A percentile compares a stretch with the other conserved stretches of the same genome.
phyloP scores from a whole-genome alignment of 1,284 basidiomycete species.

The Malassezia caprae region DNA sequence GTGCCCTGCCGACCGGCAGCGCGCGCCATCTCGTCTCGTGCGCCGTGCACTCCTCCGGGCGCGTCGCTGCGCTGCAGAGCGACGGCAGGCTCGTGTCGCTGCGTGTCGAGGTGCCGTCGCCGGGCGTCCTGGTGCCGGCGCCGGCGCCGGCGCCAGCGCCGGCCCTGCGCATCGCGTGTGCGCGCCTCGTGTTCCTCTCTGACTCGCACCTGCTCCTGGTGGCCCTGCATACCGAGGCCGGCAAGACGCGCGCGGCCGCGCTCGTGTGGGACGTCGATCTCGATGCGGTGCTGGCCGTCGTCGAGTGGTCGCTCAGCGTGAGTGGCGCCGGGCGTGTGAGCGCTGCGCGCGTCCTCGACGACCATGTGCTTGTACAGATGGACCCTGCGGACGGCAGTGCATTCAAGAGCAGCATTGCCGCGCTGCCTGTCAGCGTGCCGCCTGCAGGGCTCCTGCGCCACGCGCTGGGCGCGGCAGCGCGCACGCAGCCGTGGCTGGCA shows the following conservation, averaged over 20 bases:
- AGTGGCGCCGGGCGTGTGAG: neutral
- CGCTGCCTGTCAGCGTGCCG: constrained; percentile 16
- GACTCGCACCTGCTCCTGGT: constrained; percentile 14
- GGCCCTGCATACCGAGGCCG: neutral
- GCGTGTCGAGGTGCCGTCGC: neutral
- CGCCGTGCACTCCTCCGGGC: neutral
- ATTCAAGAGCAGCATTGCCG: constrained; percentile 2
- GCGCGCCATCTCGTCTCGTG: neutral
- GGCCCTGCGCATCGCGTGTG: neutral
- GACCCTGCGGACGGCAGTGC: neutral
- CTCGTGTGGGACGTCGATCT: constrained; percentile 17
- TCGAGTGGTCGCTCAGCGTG: constrained; percentile 10
- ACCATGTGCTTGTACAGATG: constrained; percentile 9
- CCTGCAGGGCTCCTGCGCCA: constrained; percentile 8
- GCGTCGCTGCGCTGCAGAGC: constrained; percentile 1
- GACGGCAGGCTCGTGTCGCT: neutral
- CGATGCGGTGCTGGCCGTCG: constrained; percentile 9
- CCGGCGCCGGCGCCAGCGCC: neutral
- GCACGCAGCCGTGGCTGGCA: constrained; percentile 12
- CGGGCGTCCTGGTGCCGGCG: neutral
- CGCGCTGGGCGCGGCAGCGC: constrained; percentile 11
- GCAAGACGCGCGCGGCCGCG: constrained; percentile 12
- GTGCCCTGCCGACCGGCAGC: neutral
- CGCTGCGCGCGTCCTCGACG: constrained; percentile 3
- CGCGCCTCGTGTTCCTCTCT: constrained; percentile 5